Evolutionary conservation across 768 basidiomycete genomes (phyloP), one percentile per base, ranked within the genome.

Genomic region (Leucocoprinus birnbaumii): DNA sequence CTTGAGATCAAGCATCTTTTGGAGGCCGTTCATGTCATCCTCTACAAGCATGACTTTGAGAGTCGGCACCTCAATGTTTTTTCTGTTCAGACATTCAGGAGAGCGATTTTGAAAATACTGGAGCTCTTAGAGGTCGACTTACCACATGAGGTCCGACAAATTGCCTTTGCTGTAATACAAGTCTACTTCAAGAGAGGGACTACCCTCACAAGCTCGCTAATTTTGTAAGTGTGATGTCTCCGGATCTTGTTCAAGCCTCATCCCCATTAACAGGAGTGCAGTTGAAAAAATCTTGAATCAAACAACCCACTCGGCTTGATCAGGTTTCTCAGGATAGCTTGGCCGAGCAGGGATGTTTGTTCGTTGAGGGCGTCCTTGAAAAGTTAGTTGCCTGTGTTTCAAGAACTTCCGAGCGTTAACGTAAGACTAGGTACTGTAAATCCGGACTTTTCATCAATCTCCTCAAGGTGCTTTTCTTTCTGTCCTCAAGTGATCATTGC

Each of bases 11-110:
- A 89, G 62, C 78, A 73, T 50, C 62, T 88, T 41, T 68, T 91
- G 42, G 87, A 90, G 68, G 71, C 79, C 1, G 61, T 89, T 21
- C 76, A 86, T 54, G 80, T 89, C 41, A 73, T 85, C 57, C 76
- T 88, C 19, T 83, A 85, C 68, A 91, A 91, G 70, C 85, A 89
- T 57, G 84, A 91, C 62, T 80, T 91, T 55, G 83, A 83, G 44
- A 49, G 48, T 31, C 47, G 48, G 19, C 42, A 31, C 16, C 38
- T 42, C 18, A 42, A 25, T 35, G 78, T 76, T 48, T 66, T 61
- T 18, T 66, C 77, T 13, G 40, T 48, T 13, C 53, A 53, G 37
- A 9, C 45, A 13, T 70, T 91, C 51, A 77, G 82, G 35, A 74
- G 68, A 48, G 83, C 86, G 0, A 72, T 87, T 13, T 64, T 74